Conservation (phyloP, 495 filamentous ascomycete species). For the Viridothelium virens region DNA sequence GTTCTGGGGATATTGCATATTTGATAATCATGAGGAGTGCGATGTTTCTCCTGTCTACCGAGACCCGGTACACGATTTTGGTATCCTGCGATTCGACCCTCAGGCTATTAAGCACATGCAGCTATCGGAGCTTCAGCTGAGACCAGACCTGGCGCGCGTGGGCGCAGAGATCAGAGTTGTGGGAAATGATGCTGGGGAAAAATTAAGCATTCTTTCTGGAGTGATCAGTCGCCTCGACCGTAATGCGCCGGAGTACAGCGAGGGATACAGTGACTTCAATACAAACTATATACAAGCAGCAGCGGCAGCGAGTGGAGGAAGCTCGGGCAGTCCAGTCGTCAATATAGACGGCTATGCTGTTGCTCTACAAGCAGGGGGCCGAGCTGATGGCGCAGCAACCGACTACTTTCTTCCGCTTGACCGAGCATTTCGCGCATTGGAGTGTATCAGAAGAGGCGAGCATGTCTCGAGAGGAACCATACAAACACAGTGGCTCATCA, state of each 20-base stretch:
- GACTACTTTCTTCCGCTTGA: conserved; percentile 97
- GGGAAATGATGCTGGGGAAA: conserved; percentile 97
- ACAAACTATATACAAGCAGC: conserved; percentile 99
- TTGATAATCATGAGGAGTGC: conserved; percentile 97
- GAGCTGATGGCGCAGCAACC: conserved; percentile 88
- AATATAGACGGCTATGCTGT: conserved; percentile 90
- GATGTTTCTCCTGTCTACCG: conserved; percentile 97
- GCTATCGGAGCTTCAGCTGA: conserved; percentile 65
- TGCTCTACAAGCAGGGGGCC: conserved; percentile 87
- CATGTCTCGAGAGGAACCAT: conserved; percentile 86
- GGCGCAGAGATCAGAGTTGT: conserved; percentile 93
- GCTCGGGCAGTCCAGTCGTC: conserved; percentile 93
- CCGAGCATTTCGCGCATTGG: conserved; percentile 73
- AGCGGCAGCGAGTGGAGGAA: conserved; percentile 89
- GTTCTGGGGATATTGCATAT: conserved; percentile 96
- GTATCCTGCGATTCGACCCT: conserved; percentile 91
- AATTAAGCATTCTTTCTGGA: conserved; percentile 94
- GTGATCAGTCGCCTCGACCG: conserved; percentile 93
- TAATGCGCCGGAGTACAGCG: conserved; percentile 96
- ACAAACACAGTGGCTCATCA: conserved; percentile 92
- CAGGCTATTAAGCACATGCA: conserved; percentile 95
- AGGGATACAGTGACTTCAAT: conserved; percentile 98
- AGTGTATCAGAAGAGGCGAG: conserved; percentile 69
- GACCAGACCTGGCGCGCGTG: conserved; percentile 72
- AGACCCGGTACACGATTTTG: conserved; percentile 97